These are phyloP conservation scores for Naegleria lovaniensis DNA, from an alignment of 208 protist species.

Conservation along the genomic window DNA sequence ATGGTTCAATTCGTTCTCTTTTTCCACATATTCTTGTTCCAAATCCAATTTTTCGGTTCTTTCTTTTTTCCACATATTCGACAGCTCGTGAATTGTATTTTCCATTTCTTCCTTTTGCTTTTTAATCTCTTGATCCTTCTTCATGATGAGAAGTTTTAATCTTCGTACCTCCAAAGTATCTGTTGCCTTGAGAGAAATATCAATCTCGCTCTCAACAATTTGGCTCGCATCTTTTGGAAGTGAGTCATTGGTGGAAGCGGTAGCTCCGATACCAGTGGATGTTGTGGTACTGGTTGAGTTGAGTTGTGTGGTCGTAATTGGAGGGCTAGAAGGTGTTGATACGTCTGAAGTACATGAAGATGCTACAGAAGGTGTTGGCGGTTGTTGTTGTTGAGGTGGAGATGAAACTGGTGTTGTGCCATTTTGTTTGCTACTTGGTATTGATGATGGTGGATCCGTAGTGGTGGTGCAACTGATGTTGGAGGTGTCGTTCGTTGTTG, in stretches of 20 bases:
- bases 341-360: background rate
- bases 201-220: background rate
- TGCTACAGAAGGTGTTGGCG: background rate
- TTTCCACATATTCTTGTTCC: background rate
- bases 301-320: background rate
- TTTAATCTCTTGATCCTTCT: background rate
- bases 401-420: no score
- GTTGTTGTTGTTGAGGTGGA: background rate
- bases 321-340: background rate
- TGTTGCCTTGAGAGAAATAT: background rate
- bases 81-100: background rate
- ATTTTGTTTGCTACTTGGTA: background rate
- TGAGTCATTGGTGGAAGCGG: background rate
- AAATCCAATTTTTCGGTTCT: background rate
- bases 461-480: background rate
- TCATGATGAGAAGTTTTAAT: background rate
- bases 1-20: background rate
- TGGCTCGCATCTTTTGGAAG: background rate
- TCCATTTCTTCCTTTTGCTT: slow-evolving; percentile 1
- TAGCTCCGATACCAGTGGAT: no score
- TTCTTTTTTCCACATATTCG: background rate
- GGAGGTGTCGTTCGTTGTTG: background rate
- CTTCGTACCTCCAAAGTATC: background rate
- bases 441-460: background rate
- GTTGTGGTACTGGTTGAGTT: background rate